Evolutionary conservation across 202 grass and related monocot species (phyloP).

Genomic region (Eragrostis tef): DNA sequence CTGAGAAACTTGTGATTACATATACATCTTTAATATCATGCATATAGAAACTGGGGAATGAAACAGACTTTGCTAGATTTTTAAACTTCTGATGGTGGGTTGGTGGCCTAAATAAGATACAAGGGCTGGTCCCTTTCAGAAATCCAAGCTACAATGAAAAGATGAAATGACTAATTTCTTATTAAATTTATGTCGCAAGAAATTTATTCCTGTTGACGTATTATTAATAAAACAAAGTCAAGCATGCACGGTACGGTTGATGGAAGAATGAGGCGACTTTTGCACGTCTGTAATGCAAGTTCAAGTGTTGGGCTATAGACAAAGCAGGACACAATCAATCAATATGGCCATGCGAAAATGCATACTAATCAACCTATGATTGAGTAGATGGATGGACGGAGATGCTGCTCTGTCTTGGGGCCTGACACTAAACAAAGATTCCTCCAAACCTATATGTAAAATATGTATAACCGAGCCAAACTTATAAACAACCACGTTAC

Average conservation of each 20-base stretch:
- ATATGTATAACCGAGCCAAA: not conserved
- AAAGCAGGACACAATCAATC: not conserved
- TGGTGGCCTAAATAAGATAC: constrained; percentile 51
- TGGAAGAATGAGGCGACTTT: constrained; percentile 23
- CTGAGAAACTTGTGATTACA: constrained; percentile 35
- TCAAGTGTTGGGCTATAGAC: constrained; percentile 24
- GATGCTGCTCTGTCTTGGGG: not conserved
- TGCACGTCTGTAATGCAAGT: not conserved
- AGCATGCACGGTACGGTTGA: constrained; percentile 20
- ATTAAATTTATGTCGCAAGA: not conserved
- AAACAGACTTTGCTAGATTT: constrained; percentile 16
- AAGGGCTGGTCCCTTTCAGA: constrained; percentile 48
- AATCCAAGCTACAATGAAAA: constrained; percentile 50
- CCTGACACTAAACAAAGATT: not conserved
- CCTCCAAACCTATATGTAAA: not conserved
- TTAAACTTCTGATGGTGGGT: constrained; percentile 34
- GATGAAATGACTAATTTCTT: not conserved
- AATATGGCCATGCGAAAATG: constrained; percentile 33
- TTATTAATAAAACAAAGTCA: constrained; percentile 43
- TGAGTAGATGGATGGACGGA: not conserved
- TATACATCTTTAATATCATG: constrained; percentile 20
- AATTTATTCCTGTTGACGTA: constrained; percentile 36
- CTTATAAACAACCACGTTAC: not conserved
- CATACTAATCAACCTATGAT: constrained; percentile 47
- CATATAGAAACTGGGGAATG: constrained; percentile 29